Percentiles rank a stretch among this genome's conserved stretches.
These are phyloP conservation scores for Exophiala sideris DNA, from an alignment of 2,329 filamentous ascomycete species.

Conservation along the genomic window DNA sequence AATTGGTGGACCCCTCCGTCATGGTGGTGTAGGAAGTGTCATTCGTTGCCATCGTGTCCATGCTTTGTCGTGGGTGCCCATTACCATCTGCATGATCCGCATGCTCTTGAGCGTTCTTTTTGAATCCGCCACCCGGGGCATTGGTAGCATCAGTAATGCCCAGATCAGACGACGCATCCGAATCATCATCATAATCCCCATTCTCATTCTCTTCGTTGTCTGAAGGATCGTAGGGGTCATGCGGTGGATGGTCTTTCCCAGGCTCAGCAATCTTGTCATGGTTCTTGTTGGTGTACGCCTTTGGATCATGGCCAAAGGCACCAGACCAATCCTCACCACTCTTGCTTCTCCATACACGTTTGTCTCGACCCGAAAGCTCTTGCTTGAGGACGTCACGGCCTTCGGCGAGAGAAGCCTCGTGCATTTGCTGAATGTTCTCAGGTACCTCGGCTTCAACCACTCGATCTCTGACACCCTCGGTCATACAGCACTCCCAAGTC, in stretches of 20 bases:
- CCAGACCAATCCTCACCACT: constrained; percentile 83
- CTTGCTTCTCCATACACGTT: constrained; percentile 72
- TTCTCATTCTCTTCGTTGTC: constrained; percentile 36
- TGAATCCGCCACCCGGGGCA: constrained; percentile 26
- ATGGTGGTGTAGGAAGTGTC: constrained; percentile 32
- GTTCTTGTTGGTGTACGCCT: constrained; percentile 52
- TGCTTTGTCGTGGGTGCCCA: constrained; percentile 25
- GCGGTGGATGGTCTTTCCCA: constrained; percentile 50
- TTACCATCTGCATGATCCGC: constrained; percentile 26
- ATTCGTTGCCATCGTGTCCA: constrained; percentile 42
- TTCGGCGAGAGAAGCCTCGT: constrained; percentile 75
- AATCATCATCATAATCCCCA: constrained; percentile 29
- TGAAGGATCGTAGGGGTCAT: constrained; percentile 51
- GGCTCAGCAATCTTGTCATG: constrained; percentile 56
- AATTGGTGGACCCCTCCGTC: constrained; percentile 19
- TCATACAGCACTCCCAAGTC: constrained; percentile 86
- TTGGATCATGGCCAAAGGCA: constrained; percentile 77
- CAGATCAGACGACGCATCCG: constrained; percentile 46
- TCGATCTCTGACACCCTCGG: constrained; percentile 75
- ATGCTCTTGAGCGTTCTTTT: constrained; percentile 25
- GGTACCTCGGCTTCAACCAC: constrained; percentile 72
- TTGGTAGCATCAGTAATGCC: constrained; percentile 57
- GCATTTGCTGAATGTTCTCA: constrained; percentile 67
- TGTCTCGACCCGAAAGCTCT: constrained; percentile 64
- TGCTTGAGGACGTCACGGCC: constrained; percentile 77